These are phyloP conservation scores for Candida pseudofarinosa DNA, from an alignment of 805 yeast genomes.

Conservation along the genomic window DNA sequence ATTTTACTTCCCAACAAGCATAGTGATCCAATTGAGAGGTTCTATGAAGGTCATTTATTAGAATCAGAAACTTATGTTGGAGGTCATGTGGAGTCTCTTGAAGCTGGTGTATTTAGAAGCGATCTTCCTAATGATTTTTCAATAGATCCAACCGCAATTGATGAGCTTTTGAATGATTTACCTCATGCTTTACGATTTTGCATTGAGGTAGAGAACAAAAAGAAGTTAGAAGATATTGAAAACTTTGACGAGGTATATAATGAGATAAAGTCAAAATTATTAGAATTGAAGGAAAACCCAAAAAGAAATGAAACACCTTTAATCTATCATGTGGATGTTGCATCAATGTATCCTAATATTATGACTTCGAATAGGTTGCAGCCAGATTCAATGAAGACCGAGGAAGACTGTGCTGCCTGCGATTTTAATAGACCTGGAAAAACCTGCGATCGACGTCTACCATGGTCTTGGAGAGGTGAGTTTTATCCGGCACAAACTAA, in stretches of 20 bases:
- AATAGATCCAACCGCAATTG: slow-evolving; percentile 78
- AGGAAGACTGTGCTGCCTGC: slow-evolving; percentile 95
- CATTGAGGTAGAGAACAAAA: slow-evolving; percentile 74
- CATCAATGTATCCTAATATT: slow-evolving; percentile 98
- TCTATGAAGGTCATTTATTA: slow-evolving; percentile 88
- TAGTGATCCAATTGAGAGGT: slow-evolving; percentile 88
- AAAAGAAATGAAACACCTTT: slow-evolving; percentile 72
- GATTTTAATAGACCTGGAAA: slow-evolving; percentile 96
- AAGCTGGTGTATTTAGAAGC: slow-evolving; percentile 95
- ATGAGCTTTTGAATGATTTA: slow-evolving; percentile 69
- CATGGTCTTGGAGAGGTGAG: slow-evolving; percentile 99
- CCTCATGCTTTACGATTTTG: slow-evolving; percentile 77
- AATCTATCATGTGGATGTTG: slow-evolving; percentile 97
- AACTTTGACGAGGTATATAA: slow-evolving; percentile 75
- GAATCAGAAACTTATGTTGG: slow-evolving; percentile 98
- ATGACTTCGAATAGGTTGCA: slow-evolving; percentile 97
- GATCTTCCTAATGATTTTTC: slow-evolving; percentile 75
- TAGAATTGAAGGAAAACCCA: slow-evolving; percentile 60
- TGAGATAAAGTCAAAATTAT: slow-evolving; percentile 49
- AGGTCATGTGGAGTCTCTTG: slow-evolving; percentile 96
- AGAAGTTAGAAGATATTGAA: slow-evolving; percentile 68
- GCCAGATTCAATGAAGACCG: slow-evolving; percentile 95
- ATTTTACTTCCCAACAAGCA: slow-evolving; percentile 92
- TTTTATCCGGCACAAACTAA: slow-evolving; percentile 85
- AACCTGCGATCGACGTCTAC: slow-evolving; percentile 81